Evolutionary conservation across 1,139 yeast genomes (phyloP).

Genomic region (Kodamaea derodonti): DNA sequence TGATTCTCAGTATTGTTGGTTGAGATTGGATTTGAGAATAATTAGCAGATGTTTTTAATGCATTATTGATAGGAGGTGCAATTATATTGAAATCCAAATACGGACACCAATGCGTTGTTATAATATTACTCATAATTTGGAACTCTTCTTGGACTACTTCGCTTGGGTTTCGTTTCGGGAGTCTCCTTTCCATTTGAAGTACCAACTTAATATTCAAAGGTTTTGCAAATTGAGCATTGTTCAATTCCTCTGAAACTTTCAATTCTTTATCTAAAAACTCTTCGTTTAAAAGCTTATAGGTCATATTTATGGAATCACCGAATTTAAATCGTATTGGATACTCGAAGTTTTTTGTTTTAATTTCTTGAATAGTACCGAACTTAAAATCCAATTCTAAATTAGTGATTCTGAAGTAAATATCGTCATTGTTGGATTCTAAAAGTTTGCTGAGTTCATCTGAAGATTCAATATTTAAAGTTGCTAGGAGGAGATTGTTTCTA

Average conservation of each 20-base stretch:
- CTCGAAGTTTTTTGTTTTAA: slow-evolving; percentile 20
- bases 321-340: slow-evolving; percentile 31
- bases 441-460: slow-evolving; percentile 38
- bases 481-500: slow-evolving; percentile 45
- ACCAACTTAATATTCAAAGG: slow-evolving; percentile 32
- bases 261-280: slow-evolving; percentile 24
- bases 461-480: slow-evolving; percentile 55
- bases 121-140: slow-evolving; percentile 23
- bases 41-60: slow-evolving; percentile 26
- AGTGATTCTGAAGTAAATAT: slow-evolving; percentile 34
- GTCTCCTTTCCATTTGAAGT: slow-evolving; percentile 22
- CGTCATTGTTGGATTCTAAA: slow-evolving; percentile 9
- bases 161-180: too few relatives aligned
- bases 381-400: slow-evolving; percentile 41
- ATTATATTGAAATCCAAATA: slow-evolving; percentile 51
- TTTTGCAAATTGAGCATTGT: slow-evolving; percentile 18
- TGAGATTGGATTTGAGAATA: slow-evolving; percentile 23
- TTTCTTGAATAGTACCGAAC: slow-evolving; percentile 28
- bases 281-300: slow-evolving; percentile 40
- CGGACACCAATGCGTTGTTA: slow-evolving; percentile 62
- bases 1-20: slow-evolving; percentile 19
- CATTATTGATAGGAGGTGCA: slow-evolving; percentile 44
- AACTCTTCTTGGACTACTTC: slow-evolving; percentile 5
- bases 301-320: slow-evolving; percentile 35
- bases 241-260: slow-evolving; percentile 12